Base-by-base conservation (phyloP, 306 rosid species). In the Datisca glomerata region DNA sequence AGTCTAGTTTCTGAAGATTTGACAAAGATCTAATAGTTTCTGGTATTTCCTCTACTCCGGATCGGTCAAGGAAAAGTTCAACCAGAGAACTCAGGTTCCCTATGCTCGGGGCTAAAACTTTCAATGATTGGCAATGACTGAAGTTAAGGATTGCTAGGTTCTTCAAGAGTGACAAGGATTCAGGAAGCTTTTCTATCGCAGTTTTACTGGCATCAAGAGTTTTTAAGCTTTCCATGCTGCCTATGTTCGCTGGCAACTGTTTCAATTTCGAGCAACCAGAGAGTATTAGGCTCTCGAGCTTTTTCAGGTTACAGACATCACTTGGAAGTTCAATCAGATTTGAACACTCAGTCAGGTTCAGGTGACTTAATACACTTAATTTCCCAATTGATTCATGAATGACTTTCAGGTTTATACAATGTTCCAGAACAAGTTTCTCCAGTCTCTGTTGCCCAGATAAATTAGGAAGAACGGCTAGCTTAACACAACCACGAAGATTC, bases 251-350 rank as follows among this genome's bases (percentile, higher is more conserved):
- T 14, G 93, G 93, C 16, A 81, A 55, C 9, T 56, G 31, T 68
- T 59, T 63, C 18, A 76, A 21, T 53, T 59, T 55, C 1, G 6
- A n/a, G 66, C 83, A 73, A 5, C 38, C 25, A n/a, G 75, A 56
- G 15, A 76, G 73, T 20, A 43, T 12, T 4, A 76, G 73, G 56
- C 14, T 56, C 56, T 81, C 83, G 3, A 73, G 69, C 24, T 28
- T n/a, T 56, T 36, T 71, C 39, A 81, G 58, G 43, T 80, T 80
- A n/a, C 71, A 70, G n/a, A 76, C 51, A 43, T 73, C 64, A n/a
- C 36, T 25, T 22, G 93, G 86, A 43, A 76, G 37, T 21, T 59
- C 49, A 23, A 43, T 1, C 9, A 76, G 79, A 27, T 60, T 65
- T 27, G 14, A 12, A 44, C 83, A 81, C 0, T 6, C 41, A 5